phyloP scores from a whole-genome alignment of 2,329 filamentous ascomycete species.

The Xenoacremonium recifei region DNA sequence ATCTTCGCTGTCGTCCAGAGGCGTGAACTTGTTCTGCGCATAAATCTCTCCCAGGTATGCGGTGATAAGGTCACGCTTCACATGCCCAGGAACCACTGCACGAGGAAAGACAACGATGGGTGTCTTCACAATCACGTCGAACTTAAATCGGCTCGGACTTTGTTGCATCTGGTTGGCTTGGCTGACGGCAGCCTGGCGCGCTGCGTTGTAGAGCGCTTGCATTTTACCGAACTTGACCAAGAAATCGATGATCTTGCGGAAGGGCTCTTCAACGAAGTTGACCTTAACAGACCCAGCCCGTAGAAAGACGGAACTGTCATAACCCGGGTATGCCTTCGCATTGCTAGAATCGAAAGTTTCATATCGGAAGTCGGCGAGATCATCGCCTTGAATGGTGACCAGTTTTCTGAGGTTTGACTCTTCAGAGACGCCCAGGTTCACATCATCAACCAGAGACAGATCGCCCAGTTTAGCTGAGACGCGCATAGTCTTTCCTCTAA shows the following conservation, averaged over 20 bases:
- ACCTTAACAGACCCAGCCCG: constrained; percentile 93
- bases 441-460: constrained; percentile 85
- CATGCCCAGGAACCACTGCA: constrained; percentile 65
- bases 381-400: constrained; percentile 91
- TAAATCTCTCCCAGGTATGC: constrained; percentile 98
- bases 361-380: constrained; percentile 95
- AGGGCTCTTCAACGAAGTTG: constrained; percentile 95
- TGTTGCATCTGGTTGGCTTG: constrained; percentile 94
- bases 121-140: constrained; percentile 89
- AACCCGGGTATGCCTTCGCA: constrained; percentile 77
- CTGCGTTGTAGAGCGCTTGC: constrained; percentile 98
- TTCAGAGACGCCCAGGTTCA: constrained; percentile 84
- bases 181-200: constrained; percentile 87
- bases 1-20: constrained; percentile 73
- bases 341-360: constrained; percentile 84
- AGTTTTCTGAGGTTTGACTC: constrained; percentile 80
- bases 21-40: constrained; percentile 87
- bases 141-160: constrained; percentile 85
- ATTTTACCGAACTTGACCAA: constrained; percentile 99
- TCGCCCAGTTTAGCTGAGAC: constrained; percentile 85
- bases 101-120: constrained; percentile 95
- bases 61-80: constrained; percentile 78
- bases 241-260: constrained; percentile 97
- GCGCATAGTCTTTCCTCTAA: constrained; percentile 82
- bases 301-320: constrained; percentile 87